phyloP scores from a whole-genome alignment of 2,329 filamentous ascomycete species.

The Colletotrichum abscissum region DNA sequence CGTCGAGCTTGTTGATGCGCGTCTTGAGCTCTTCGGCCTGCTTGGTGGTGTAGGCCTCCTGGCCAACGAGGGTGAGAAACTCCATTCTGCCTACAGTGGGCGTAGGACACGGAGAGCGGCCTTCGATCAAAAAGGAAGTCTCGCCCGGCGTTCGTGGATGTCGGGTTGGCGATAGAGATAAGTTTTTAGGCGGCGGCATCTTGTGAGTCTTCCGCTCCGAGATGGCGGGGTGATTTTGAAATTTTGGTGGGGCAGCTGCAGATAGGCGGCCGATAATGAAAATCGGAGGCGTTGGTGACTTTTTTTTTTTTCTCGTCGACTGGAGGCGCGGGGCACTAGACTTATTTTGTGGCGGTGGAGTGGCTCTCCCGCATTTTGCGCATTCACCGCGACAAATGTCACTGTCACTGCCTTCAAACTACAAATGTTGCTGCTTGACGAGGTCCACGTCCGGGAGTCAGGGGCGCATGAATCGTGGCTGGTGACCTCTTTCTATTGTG shows the following conservation, averaged over 20 bases:
- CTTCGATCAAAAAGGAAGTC: slow-evolving; percentile 34
- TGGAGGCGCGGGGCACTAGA: slow-evolving; percentile 21
- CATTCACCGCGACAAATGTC: slow-evolving; percentile 2
- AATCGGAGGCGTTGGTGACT: slow-evolving; percentile 13
- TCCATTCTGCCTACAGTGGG: slow-evolving; percentile 37
- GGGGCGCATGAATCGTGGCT: slow-evolving; percentile 29
- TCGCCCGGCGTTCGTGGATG: slow-evolving; percentile 19
- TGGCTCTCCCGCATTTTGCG: slow-evolving; percentile 8
- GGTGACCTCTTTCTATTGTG: not conserved
- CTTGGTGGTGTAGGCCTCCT: slow-evolving; percentile 61
- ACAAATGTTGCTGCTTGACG: not conserved
- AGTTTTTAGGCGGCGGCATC: slow-evolving; percentile 29
- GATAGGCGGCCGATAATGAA: slow-evolving; percentile 32
- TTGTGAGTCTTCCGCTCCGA: slow-evolving; percentile 26
- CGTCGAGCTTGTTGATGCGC: slow-evolving; percentile 54
- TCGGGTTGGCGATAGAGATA: slow-evolving; percentile 24
- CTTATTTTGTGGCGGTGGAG: slow-evolving; percentile 33
- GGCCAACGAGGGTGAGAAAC: slow-evolving; percentile 49
- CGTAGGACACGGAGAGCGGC: slow-evolving; percentile 34
- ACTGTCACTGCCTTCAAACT: not conserved
- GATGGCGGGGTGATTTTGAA: slow-evolving; percentile 32
- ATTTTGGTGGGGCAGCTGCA: slow-evolving; percentile 34
- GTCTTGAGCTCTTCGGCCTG: slow-evolving; percentile 56
- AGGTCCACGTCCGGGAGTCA: not conserved
- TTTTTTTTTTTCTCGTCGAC: slow-evolving; percentile 2